These are phyloP conservation scores for Epichloe elymi DNA, from an alignment of 2,329 filamentous ascomycete species.

Conservation along the genomic window DNA sequence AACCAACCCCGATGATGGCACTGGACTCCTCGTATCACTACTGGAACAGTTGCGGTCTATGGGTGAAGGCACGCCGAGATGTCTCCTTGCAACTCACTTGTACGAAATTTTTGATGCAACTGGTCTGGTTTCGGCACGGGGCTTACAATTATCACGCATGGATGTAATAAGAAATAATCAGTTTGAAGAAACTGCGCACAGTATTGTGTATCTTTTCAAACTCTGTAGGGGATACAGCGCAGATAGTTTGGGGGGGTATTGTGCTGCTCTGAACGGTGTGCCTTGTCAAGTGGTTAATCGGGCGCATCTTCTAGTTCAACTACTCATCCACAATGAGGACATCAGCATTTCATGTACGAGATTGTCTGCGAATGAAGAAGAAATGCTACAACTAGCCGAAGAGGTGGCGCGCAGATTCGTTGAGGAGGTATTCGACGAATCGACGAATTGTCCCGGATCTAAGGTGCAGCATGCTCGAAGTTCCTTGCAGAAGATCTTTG, in stretches of 20 bases:
- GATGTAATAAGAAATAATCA: conserved; percentile 47
- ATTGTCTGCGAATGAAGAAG: conserved; percentile 49
- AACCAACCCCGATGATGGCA: conserved; percentile 43
- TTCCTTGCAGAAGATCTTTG: not conserved
- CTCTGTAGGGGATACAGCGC: conserved; percentile 53
- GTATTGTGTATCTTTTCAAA: conserved; percentile 64
- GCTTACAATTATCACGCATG: conserved; percentile 56
- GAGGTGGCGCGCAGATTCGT: conserved; percentile 45
- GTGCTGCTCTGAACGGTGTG: conserved; percentile 78
- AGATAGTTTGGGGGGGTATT: conserved; percentile 75
- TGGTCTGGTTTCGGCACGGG: conserved; percentile 36
- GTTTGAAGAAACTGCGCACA: conserved; percentile 37
- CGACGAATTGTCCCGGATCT: not conserved
- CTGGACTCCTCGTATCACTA: conserved; percentile 43
- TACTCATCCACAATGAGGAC: conserved; percentile 62
- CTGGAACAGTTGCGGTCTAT: conserved; percentile 41
- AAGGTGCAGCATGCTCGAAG: conserved; percentile 9
- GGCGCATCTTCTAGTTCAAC: conserved; percentile 57
- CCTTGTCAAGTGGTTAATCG: conserved; percentile 57
- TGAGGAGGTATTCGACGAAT: conserved; percentile 9
- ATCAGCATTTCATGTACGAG: conserved; percentile 58
- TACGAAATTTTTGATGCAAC: conserved; percentile 60
- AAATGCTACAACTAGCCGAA: conserved; percentile 57
- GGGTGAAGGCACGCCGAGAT: conserved; percentile 35
- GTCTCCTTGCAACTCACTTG: conserved; percentile 50